phyloP scores from a whole-genome alignment of 129 eudicot genomes.

The Tanacetum coccineum region DNA sequence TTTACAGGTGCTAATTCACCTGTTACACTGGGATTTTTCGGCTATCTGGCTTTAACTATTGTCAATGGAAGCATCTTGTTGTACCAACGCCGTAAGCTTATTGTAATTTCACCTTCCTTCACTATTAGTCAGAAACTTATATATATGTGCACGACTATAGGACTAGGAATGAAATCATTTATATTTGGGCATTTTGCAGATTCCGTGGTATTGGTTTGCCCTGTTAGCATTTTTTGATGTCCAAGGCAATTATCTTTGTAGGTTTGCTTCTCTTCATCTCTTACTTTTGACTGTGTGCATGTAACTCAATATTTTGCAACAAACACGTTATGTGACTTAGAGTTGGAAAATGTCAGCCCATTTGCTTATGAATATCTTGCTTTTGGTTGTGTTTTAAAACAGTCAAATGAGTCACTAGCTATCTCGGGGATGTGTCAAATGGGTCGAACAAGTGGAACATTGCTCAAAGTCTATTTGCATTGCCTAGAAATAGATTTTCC shows the following conservation, averaged over 20 bases:
- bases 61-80: slow-evolving; percentile 57
- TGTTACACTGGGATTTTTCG: slow-evolving; percentile 39
- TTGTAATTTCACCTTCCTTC: slow-evolving; percentile 31
- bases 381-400: slow-evolving; percentile 4
- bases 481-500: no score
- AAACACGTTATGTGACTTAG: background rate
- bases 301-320: background rate
- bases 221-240: slow-evolving; percentile 76
- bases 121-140: slow-evolving; percentile 6
- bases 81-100: slow-evolving; percentile 38
- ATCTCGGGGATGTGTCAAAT: no score
- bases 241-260: slow-evolving; percentile 82
- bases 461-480: no score
- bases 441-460: no score
- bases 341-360: background rate
- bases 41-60: slow-evolving; percentile 44
- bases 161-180: background rate
- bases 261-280: slow-evolving; percentile 29
- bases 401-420: no score
- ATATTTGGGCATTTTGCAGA: slow-evolving; percentile 16
- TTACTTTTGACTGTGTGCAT: slow-evolving; percentile 6
- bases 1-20: slow-evolving; percentile 53
- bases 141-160: background rate
- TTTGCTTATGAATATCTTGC: background rate
- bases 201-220: slow-evolving; percentile 41